A percentile compares a stretch with the other conserved stretches of the same genome.
Evolutionary conservation across 331 rosid genomes (phyloP).

Genomic region (Ulmus americana): DNA sequence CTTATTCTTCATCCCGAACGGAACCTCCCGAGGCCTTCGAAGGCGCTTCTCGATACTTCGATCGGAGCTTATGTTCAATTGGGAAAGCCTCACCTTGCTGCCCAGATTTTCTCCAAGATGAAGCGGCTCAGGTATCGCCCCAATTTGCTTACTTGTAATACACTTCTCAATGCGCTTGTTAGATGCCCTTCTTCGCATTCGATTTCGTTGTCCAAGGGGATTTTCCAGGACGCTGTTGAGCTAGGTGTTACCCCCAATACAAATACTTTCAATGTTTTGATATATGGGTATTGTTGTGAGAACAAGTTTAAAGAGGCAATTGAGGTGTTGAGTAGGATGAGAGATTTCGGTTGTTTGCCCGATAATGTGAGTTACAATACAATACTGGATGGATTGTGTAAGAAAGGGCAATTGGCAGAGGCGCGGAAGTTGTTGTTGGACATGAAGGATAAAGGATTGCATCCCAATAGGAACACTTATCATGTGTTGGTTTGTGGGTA

Average conservation of each 20-base stretch:
- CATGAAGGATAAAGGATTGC: slow-evolving; percentile 52
- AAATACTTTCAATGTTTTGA: slow-evolving; percentile 56
- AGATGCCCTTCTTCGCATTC: slow-evolving; percentile 42
- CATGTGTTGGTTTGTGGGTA: slow-evolving; percentile 77
- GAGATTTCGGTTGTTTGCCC: slow-evolving; percentile 49
- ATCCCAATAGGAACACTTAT: slow-evolving; percentile 52
- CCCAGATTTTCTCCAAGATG: slow-evolving; percentile 61
- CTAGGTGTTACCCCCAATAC: slow-evolving; percentile 44
- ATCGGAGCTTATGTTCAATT: slow-evolving; percentile 56
- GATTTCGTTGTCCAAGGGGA: slow-evolving; percentile 27
- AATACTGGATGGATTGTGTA: slow-evolving; percentile 51
- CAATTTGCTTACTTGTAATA: slow-evolving; percentile 65
- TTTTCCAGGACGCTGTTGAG: slow-evolving; percentile 37
- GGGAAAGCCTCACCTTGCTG: slow-evolving; percentile 48
- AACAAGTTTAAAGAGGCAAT: slow-evolving; percentile 44
- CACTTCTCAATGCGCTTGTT: slow-evolving; percentile 54
- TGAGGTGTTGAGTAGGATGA: slow-evolving; percentile 38
- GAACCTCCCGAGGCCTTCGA: slow-evolving; percentile 21
- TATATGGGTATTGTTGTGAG: slow-evolving; percentile 53
- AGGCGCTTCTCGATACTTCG: slow-evolving; percentile 57
- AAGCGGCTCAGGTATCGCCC: slow-evolving; percentile 41
- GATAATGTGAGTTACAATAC: slow-evolving; percentile 75
- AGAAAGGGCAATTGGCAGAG: slow-evolving; percentile 43
- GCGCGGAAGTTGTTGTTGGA: slow-evolving; percentile 55
- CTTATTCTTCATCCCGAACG: slow-evolving; percentile 39